Evolutionary conservation across 1,284 basidiomycete species (phyloP), one percentile per base, ranked within the genome.

Genomic region (Entoloma clypeatum): DNA sequence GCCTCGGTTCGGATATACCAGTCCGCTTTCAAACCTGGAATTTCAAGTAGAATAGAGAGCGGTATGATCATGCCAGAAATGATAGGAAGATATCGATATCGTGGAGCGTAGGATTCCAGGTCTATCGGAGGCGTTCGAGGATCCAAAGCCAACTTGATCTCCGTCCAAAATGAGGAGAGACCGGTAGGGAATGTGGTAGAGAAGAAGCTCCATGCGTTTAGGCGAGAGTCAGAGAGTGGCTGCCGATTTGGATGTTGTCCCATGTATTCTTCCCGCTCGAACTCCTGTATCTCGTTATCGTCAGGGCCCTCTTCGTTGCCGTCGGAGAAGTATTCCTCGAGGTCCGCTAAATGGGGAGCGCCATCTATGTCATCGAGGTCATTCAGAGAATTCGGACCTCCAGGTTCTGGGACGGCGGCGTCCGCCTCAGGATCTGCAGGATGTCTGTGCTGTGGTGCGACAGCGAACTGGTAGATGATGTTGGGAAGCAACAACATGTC

Each of bases 21-120:
- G 28, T 67, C 60, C 34, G 64, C 79, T 0, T 85, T 89, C 14
- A 89, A 59, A 10, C 83, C 83, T 0, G 86, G 87, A 31, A 91
- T 86, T 54, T 87, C 86, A 19, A 92, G 70, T n/a, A 92, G 68
- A 44, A 92, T 87, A 10, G 35, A 49, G 28, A 54, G 46, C 36
- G 48, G 48, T 30, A 48, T 53, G 31, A 53, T 33, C 18, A 50
- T 32, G 13, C 52, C 46, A 21, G 48, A 48, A 11, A 51, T n/a
- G 38, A 55, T 47, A 30, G 45, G 51, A 27, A 49, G 13, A 18
- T 48, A 62, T 10, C 81, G 77, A 51, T 81, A 80, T 31, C 57
- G 59, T 3, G 64, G 63, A 24, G 62, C 43, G 36, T 55, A 61
- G 1, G 53, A 43, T 23, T 60, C 55, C 2, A 58, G 36, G 23